Evolutionary conservation across 2,329 filamentous ascomycete genomes (phyloP), one percentile per base, ranked within the genome.

Genomic region (Neofusicoccum cordaticola): DNA sequence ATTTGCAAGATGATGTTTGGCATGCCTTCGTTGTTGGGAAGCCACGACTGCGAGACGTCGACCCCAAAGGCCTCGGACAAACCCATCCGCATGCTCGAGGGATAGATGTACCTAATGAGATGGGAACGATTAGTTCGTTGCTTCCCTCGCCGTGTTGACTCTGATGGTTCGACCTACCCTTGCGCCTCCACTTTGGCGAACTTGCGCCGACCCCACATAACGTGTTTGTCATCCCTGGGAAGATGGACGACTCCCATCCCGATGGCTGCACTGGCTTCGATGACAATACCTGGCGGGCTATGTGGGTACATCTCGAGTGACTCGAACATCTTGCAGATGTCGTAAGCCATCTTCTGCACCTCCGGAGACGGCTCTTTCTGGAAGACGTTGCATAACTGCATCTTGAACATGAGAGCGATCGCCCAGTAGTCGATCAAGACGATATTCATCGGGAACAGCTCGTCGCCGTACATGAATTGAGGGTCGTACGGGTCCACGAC

Each of bases 41-140:
- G 84, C 95, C 95, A 99, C 92, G 93, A 97, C 65, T 89, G 84
- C 50, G 86, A 86, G 62, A 93, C 87, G 19, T 88, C 87, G 13
- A 91, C 85, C 66, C 85, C 82, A 83, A 95, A 97, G 27, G 92
- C 76, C 52, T 90, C 85, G 37, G 90, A 87, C 84, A 98, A 90
- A 68, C 89, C 88, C 37, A 80, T 82, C 65, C 94, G 89, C 70
- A 94, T 88, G 12, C 86, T 86, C 35, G 86, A 81, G 1, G 93
- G 90, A 69, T 92, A 93, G 27, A 97, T 90, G 74, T 96, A 97
- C 44, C 94, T 97, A 62, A 31, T 31, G 27, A 31, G 37, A 39
- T 2, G 35, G 64, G 62, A 58, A 17, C 50, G 31, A 47, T 64
- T 58, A 65, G 63, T 17, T 39, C 7, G 35, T 7, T 13, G 15